Conservation (phyloP, 805 yeast genomes). For the Candida khao-thaluensis region DNA sequence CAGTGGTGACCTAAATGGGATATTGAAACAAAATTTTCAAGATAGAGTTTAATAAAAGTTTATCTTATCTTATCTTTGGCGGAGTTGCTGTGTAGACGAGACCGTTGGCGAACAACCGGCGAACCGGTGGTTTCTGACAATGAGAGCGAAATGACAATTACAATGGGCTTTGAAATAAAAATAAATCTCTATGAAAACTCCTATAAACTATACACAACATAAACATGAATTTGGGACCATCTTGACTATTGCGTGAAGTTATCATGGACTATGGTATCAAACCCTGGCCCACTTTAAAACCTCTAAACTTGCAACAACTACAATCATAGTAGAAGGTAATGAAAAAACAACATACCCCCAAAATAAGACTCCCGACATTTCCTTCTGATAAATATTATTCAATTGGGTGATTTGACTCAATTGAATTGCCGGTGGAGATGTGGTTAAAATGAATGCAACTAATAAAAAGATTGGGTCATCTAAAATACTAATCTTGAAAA, state of each 20-base stretch:
- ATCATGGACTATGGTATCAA: no score
- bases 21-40: no score
- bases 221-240: no score
- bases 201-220: neutral
- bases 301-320: conserved; percentile 66
- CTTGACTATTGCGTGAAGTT: no score
- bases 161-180: no score
- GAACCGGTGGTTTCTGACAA: no score
- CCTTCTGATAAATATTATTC: conserved; percentile 72
- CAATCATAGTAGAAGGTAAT: conserved; percentile 70
- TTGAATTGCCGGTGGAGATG: conserved; percentile 84
- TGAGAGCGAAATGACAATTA: no score
- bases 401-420: conserved; percentile 77
- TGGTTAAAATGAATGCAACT: conserved; percentile 71
- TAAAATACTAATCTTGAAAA: conserved; percentile 61
- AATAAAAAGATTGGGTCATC: conserved; percentile 81
- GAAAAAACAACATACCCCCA: conserved; percentile 81
- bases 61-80: conserved; percentile 3
- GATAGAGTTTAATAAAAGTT: neutral
- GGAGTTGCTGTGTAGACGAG: no score
- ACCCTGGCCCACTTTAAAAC: conserved; percentile 54
- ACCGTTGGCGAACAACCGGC: no score
- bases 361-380: conserved; percentile 78
- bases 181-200: neutral
- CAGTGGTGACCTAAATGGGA: no score